These are phyloP conservation scores for Gleditsia sinensis DNA, from an alignment of 306 rosid species.

Conservation along the genomic window DNA sequence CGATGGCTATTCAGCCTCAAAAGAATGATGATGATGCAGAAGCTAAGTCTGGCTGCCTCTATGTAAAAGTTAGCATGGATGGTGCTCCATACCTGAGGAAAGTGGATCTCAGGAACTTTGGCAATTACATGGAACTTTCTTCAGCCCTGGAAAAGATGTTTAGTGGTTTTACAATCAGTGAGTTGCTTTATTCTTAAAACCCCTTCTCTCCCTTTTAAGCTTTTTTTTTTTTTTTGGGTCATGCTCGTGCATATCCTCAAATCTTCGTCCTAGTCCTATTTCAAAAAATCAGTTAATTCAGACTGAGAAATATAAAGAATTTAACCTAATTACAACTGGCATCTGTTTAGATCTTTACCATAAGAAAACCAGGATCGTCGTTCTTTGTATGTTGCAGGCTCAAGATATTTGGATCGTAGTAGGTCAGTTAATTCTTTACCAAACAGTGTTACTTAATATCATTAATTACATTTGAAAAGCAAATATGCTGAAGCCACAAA, in stretches of 20 bases:
- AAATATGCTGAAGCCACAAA: conserved; percentile 5
- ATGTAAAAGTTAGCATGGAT: conserved; percentile 96
- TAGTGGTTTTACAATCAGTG: conserved; percentile 92
- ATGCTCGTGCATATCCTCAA: no score
- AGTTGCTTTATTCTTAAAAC: conserved; percentile 29
- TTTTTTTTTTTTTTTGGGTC: background rate
- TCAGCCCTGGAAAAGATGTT: conserved; percentile 96
- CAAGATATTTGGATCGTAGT: conserved; percentile 2
- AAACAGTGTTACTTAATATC: background rate
- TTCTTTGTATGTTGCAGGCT: background rate
- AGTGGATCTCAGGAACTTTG: conserved; percentile 83
- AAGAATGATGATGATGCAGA: conserved; percentile 68
- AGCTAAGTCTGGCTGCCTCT: conserved; percentile 72
- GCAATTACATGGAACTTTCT: conserved; percentile 75
- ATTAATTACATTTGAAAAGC: background rate
- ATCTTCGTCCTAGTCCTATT: no score
- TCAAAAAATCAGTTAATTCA: no score
- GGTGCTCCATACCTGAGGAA: conserved; percentile 97
- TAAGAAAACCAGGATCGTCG: no score
- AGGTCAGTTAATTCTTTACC: background rate
- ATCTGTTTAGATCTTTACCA: background rate
- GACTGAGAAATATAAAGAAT: no score
- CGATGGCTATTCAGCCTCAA: conserved; percentile 69
- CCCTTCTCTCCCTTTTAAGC: background rate
- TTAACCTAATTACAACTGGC: no score